Evolutionary conservation across 1,284 basidiomycete species (phyloP), one percentile per base, ranked within the genome.

Genomic region (Cutaneotrichosporon sp.): DNA sequence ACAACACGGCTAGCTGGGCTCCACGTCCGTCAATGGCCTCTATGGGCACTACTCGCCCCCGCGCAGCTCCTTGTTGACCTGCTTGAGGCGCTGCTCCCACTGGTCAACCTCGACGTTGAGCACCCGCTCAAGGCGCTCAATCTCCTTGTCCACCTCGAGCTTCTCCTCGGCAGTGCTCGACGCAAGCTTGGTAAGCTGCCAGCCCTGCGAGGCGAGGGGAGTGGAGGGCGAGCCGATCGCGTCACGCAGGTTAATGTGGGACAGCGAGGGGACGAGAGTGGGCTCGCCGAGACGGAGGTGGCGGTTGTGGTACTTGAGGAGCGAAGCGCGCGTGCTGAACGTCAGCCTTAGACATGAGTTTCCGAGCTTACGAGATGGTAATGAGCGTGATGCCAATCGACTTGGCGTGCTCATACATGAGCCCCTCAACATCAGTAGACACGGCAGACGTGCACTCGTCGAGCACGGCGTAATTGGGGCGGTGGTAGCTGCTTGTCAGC

Each of bases 341-440:
- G 49, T 52, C 33, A 53, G 56, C 14, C n/a, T 13, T 29, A 36
- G n/a, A 4, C 67, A 80, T 76, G 42, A 78, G 29, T 29, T 29
- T 71, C 16, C 74, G 82, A 13, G 63, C 77, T 68, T 49, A 79
- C 75, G 92, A 94, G 54, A 95, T 92, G 6, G 93, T 95, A 67
- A 98, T 90, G 51, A 99, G 84, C 0, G 95, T 97, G 72, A 97
- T 95, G 2, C 90, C 93, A 14, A 93, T 81, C n/a, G 87, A 84
- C 79, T 97, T 97, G 38, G 91, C 90, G 68, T 92, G 88, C 73
- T 95, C 90, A 80, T 97, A 98, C 92, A 99, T 95, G 63, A 89
- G 83, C 0, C 94, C 94, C 76, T 97, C 95, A 22, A 97, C 93
- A 73, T 98, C 95, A 59, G 91, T 93, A 10, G 93, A 97, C 7